Base-by-base conservation (phyloP, 2,329 filamentous ascomycete genomes). In the Lecanicillium sp. region DNA sequence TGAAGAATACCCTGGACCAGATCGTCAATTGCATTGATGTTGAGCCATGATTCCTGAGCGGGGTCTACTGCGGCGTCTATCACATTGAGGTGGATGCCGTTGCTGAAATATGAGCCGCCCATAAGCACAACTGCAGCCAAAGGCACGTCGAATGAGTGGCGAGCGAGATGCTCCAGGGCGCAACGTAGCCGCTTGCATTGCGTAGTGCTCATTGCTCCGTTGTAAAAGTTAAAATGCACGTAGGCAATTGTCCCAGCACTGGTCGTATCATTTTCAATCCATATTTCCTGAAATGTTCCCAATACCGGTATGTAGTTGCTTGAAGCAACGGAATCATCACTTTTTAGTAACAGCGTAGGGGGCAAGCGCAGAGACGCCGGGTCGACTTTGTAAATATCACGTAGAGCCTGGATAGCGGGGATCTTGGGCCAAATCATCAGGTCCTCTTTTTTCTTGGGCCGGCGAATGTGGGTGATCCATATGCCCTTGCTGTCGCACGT, bases 21-120 rank as follows among this genome's bases (percentile, higher is more conserved):
- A 42, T 65, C 62, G 41, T 66, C 53, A 46, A 66, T 66, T 37
- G 60, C 58, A 43, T 65, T 66, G 56, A 66, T 66, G 48, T 65
- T 66, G 31, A 54, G 48, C 62, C 62, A 66, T 7, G 62, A 65
- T 44, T 65, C 62, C 8, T 54, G 44, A 0, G 61, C 50, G 3
- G 62, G 55, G 40, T 64, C 57, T 5, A 48, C 40, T 2, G 56
- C 56, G 14, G 60, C 56, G 48, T 66, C 62, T 44, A 65, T 66
- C 31, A 65, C 61, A 38, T 66, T 66, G 15, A 66, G 55, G 7
- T 62, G 61, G 35, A 66, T 63, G 20, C 63, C 62, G 41, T 66
- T 66, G 51, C 58, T 62, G 46, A 66, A 66, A 44, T 66, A 66
- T 5, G 55, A 50, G 28, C 46, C 47, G 22, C 62, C 63, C 32